A percentile compares a stretch with the other conserved stretches of the same genome.
These are phyloP conservation scores for Chondrus crispus DNA, from an alignment of 23 red algal genomes.

Conservation along the genomic window DNA sequence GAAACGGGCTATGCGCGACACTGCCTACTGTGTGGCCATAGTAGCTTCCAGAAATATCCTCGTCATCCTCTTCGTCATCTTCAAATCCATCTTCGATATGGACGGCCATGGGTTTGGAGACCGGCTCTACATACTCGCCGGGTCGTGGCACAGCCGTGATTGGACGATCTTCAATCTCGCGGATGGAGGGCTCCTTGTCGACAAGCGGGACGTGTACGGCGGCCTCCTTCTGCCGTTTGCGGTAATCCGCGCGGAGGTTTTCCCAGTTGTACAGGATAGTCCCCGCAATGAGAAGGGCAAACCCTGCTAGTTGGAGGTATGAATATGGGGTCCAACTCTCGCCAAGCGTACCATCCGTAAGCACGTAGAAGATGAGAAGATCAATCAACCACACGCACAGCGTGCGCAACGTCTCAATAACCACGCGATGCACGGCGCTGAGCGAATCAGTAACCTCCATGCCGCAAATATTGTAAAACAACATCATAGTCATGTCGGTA, in stretches of 20 bases:
- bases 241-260: slow-evolving; percentile 41
- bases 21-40: slow-evolving; percentile 32
- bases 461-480: slow-evolving; percentile 90
- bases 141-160: too few species aligned
- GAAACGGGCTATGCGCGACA: neutral
- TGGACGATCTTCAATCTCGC: too few species aligned
- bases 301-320: slow-evolving; percentile 75
- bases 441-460: slow-evolving; percentile 89
- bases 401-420: slow-evolving; percentile 94
- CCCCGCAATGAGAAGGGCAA: slow-evolving; percentile 75
- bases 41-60: neutral
- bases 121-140: too few species aligned
- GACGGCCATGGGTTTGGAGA: neutral
- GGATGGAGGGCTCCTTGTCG: too few species aligned
- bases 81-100: neutral
- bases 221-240: too few species aligned
- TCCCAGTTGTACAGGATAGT: slow-evolving; percentile 82
- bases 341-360: slow-evolving; percentile 66
- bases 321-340: slow-evolving; percentile 85
- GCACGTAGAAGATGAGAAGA: slow-evolving; percentile 81
- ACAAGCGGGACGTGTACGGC: too few species aligned
- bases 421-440: slow-evolving; percentile 79
- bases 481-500: slow-evolving; percentile 76
- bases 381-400: slow-evolving; percentile 92
- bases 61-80: slow-evolving; percentile 1